phyloP scores from a whole-genome alignment of 2,329 filamentous ascomycete genomes.

The Talaromyces sp. region DNA sequence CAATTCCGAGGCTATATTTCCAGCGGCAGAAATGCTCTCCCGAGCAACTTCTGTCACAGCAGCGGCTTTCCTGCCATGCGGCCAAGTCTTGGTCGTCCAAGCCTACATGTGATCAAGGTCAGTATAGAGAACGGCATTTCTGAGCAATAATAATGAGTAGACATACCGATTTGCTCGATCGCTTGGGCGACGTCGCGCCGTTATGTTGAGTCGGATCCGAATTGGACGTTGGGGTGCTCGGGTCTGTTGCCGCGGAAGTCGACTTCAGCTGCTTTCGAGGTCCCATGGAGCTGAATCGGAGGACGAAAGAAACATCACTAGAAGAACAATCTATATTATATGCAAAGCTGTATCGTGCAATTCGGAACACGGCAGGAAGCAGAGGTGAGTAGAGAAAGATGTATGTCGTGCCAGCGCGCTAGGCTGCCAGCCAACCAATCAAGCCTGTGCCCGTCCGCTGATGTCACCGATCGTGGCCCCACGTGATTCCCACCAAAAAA shows the following conservation, averaged over 20 bases:
- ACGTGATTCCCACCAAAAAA: slow-evolving; percentile 12
- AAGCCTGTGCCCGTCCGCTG: slow-evolving; percentile 8
- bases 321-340: neutral
- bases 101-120: slow-evolving; percentile 26
- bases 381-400: neutral
- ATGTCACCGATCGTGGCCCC: slow-evolving; percentile 19
- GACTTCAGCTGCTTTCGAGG: slow-evolving; percentile 47
- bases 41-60: slow-evolving; percentile 51
- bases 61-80: slow-evolving; percentile 46
- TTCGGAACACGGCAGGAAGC: neutral
- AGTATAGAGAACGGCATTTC: neutral
- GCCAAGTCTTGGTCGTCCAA: slow-evolving; percentile 51
- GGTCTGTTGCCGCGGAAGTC: slow-evolving; percentile 36
- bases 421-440: slow-evolving; percentile 16
- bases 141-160: neutral
- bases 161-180: slow-evolving; percentile 34
- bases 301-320: slow-evolving; percentile 18
- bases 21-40: slow-evolving; percentile 50
- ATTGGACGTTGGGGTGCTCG: slow-evolving; percentile 28
- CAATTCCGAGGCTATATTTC: slow-evolving; percentile 37
- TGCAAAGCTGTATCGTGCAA: neutral
- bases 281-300: slow-evolving; percentile 42
- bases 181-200: slow-evolving; percentile 29
- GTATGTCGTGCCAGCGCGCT: slow-evolving; percentile 10
- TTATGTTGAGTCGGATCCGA: slow-evolving; percentile 24